Base-by-base conservation (phyloP, 768 basidiomycete genomes). In the Lentinula raphanica region DNA sequence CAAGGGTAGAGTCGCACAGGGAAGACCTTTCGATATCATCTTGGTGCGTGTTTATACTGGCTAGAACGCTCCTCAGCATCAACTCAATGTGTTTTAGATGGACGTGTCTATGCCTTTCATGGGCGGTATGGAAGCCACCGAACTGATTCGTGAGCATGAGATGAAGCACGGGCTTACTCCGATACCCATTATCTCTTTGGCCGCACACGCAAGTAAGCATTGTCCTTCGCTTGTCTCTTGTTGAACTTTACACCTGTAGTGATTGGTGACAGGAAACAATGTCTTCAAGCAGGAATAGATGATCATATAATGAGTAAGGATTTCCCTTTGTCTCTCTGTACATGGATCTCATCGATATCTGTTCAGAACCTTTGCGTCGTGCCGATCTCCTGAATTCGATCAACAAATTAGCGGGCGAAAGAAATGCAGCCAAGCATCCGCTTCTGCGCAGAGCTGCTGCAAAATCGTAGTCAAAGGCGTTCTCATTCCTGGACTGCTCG, bases 101-200 rank as follows among this genome's bases (percentile, higher is more conserved):
- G 95, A 98, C 66, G 89, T 97, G 13, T 97, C 94, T 9, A 95
- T 96, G 93, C 93, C 94, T 5, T 88, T 95, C 72, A 98, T 98
- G 93, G 94, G 95, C 50, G 95, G 96, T 62, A 93, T 96, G 87
- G 95, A 99, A 72, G 93, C 96, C 1, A 99, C 97, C 0, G 88
- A 94, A 62, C 77, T 92, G 58, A 97, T 98, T 60, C 85, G 96
- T 53, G 81, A 84, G 36, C 92, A 86, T 67, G 96, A 98, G 74
- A 74, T 80, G 68, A 80, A 86, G 61, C 84, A 84, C 62, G 79
- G 84, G 7, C 75, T 93, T 29, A 68, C 83, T 15, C 80, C 86
- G 2, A 92, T 86, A 5, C 96, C 97, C 0, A 98, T 99, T 64
- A 93, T 98, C 65, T 97, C 97, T 1, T 77, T 99, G 39, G 98